Evolutionary conservation across 1,139 yeast species (phyloP).

Genomic region (Candida tetrigidarum): DNA sequence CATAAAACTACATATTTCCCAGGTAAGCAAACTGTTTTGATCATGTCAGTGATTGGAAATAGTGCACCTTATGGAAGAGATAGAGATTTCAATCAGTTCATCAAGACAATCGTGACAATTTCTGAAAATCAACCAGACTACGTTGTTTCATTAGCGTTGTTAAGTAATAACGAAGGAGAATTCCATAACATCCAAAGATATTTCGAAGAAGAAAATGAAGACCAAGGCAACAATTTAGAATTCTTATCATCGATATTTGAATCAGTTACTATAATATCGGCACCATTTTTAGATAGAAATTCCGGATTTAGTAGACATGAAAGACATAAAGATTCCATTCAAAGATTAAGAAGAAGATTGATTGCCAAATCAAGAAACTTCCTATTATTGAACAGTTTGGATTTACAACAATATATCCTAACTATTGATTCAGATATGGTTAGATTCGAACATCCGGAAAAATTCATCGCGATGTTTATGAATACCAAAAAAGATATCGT

Average conservation of each 20-base stretch:
- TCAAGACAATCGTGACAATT: slow-evolving; percentile 25
- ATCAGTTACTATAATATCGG: slow-evolving; percentile 31
- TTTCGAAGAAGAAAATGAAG: slow-evolving; percentile 21
- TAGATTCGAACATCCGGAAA: slow-evolving; percentile 26
- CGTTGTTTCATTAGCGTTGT: slow-evolving; percentile 31
- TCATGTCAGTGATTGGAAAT: slow-evolving; percentile 30
- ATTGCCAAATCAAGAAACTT: slow-evolving; percentile 43
- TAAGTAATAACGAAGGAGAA: slow-evolving; percentile 31
- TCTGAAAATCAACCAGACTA: slow-evolving; percentile 18
- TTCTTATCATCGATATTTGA: slow-evolving; percentile 15
- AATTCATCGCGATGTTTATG: slow-evolving; percentile 30
- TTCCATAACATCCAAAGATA: slow-evolving; percentile 22
- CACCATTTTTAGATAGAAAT: slow-evolving; percentile 36
- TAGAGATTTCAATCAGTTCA: slow-evolving; percentile 27
- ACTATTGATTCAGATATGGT: slow-evolving; percentile 50
- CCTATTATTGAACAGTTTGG: slow-evolving; percentile 30
- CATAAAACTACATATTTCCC: background rate
- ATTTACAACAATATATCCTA: slow-evolving; percentile 40
- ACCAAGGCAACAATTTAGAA: slow-evolving; percentile 4
- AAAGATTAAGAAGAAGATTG: slow-evolving; percentile 35
- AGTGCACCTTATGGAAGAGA: slow-evolving; percentile 32
- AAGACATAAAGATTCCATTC: slow-evolving; percentile 36
- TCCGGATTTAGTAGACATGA: slow-evolving; percentile 24
- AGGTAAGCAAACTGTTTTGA: slow-evolving; percentile 22
- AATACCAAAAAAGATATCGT: slow-evolving; percentile 39